A percentile compares a stretch with the other conserved stretches of the same genome.
phyloP scores from a whole-genome alignment of 306 rosid genomes.

The Psophocarpus tetragonolobus region DNA sequence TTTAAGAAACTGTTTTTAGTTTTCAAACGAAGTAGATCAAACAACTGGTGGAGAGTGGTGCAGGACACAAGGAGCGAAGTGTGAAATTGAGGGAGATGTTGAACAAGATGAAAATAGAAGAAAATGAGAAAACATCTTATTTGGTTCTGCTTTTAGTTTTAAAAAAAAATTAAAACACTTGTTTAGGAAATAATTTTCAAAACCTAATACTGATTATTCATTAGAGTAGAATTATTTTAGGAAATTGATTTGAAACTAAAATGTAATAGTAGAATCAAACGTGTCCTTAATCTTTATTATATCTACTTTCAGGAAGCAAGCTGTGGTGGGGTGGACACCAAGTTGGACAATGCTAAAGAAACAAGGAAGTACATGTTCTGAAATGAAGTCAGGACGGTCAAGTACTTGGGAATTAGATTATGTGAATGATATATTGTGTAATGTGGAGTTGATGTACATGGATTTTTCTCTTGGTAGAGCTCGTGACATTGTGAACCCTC shows the following conservation, averaged over 20 bases:
- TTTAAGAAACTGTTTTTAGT: too few relatives aligned
- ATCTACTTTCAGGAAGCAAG: constrained; percentile 58
- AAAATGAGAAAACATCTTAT: neutral
- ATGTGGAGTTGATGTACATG: constrained; percentile 62
- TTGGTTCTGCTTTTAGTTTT: too few relatives aligned
- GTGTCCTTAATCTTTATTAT: neutral
- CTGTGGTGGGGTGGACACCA: constrained; percentile 47
- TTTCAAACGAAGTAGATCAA: neutral
- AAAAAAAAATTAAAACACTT: too few relatives aligned
- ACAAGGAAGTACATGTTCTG: neutral
- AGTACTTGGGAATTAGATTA: constrained; percentile 58
- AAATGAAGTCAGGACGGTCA: constrained; percentile 24
- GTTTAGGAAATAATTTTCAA: neutral
- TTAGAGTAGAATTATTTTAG: neutral
- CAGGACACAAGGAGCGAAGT: neutral
- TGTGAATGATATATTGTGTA: constrained; percentile 56
- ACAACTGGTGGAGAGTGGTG: too few relatives aligned
- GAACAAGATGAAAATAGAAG: neutral
- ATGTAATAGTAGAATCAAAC: neutral
- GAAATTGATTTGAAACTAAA: too few relatives aligned
- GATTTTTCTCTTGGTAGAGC: constrained; percentile 61
- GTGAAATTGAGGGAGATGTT: neutral
- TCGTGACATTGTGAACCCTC: constrained; percentile 57
- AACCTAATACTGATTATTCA: too few relatives aligned
- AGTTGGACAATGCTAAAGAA: constrained; percentile 27